Evolutionary conservation across 1,284 basidiomycete genomes (phyloP).

Genomic region (Trichosporon sp.): DNA sequence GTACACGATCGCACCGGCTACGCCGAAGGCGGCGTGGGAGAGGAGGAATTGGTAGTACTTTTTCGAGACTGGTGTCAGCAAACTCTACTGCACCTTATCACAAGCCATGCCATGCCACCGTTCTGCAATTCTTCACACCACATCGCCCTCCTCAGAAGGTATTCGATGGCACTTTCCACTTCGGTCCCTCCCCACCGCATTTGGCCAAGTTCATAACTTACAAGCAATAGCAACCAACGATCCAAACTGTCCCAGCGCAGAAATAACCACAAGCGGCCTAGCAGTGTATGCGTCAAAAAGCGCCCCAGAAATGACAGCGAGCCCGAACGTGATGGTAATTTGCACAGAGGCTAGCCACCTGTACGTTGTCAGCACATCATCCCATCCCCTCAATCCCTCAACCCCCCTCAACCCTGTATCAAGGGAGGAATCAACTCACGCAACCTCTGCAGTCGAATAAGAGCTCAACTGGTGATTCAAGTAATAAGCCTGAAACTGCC

Average conservation of each 20-base stretch:
- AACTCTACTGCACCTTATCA: neutral
- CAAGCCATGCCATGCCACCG: too few species aligned
- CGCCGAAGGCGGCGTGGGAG: constrained; percentile 37
- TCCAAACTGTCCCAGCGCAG: constrained; percentile 28
- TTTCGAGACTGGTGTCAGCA: constrained; percentile 31
- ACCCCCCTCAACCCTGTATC: too few species aligned
- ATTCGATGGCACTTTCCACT: too few species aligned
- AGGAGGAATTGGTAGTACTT: constrained; percentile 44
- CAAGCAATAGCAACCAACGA: constrained; percentile 39
- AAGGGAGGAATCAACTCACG: neutral
- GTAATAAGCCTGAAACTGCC: constrained; percentile 41
- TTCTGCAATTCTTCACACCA: too few species aligned
- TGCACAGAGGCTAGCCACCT: constrained; percentile 41
- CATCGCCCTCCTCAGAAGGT: too few species aligned
- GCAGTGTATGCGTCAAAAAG: constrained; percentile 42
- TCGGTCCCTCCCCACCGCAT: neutral
- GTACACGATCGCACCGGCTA: constrained; percentile 37
- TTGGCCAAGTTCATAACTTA: constrained; percentile 14
- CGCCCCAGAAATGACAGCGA: constrained; percentile 35
- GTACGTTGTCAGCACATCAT: neutral
- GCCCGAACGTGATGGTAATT: constrained; percentile 31
- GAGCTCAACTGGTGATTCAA: constrained; percentile 32
- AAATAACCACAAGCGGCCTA: constrained; percentile 24
- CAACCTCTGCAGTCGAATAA: constrained; percentile 13
- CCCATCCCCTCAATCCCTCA: too few species aligned